phyloP scores from a whole-genome alignment of 192 early-diverging fungal species.

The Coemansia sp. region DNA sequence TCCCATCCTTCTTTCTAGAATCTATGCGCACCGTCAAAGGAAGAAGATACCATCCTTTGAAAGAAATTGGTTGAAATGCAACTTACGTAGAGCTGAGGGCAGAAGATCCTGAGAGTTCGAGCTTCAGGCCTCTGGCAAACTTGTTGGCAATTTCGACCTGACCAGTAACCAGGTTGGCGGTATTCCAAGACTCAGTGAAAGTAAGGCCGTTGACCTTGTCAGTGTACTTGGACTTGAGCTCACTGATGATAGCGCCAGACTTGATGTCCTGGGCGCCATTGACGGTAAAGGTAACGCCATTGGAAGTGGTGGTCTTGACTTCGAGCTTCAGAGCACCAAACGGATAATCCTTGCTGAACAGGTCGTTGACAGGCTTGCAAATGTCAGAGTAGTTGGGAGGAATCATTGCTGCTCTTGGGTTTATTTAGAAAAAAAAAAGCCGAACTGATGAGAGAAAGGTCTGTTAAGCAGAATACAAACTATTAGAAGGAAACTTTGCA shows the following conservation, averaged over 20 bases:
- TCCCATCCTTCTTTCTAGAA: not conserved
- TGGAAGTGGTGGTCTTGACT: slow-evolving; percentile 92
- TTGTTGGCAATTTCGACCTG: slow-evolving; percentile 93
- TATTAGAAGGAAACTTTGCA: not conserved
- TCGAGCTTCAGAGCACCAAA: slow-evolving; percentile 92
- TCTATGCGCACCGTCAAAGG: not conserved
- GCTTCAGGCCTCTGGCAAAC: slow-evolving; percentile 94
- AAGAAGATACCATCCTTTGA: not conserved
- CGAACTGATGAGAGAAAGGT: no score
- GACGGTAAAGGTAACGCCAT: slow-evolving; percentile 97
- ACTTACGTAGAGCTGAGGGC: slow-evolving; percentile 74
- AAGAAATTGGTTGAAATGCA: not conserved
- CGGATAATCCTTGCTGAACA: slow-evolving; percentile 97
- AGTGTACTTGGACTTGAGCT: slow-evolving; percentile 96
- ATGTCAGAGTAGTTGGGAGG: slow-evolving; percentile 91
- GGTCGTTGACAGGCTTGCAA: slow-evolving; percentile 91
- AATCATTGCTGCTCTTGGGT: slow-evolving; percentile 38
- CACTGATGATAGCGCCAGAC: slow-evolving; percentile 88
- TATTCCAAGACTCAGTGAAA: slow-evolving; percentile 97
- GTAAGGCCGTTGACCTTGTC: slow-evolving; percentile 93
- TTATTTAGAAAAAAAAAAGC: not conserved
- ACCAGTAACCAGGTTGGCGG: slow-evolving; percentile 85
- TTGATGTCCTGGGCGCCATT: slow-evolving; percentile 93
- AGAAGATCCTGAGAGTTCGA: slow-evolving; percentile 81
- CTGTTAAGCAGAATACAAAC: not conserved